Conservation (phyloP, 2,329 filamentous ascomycete species). For the Penicillium sp. region DNA sequence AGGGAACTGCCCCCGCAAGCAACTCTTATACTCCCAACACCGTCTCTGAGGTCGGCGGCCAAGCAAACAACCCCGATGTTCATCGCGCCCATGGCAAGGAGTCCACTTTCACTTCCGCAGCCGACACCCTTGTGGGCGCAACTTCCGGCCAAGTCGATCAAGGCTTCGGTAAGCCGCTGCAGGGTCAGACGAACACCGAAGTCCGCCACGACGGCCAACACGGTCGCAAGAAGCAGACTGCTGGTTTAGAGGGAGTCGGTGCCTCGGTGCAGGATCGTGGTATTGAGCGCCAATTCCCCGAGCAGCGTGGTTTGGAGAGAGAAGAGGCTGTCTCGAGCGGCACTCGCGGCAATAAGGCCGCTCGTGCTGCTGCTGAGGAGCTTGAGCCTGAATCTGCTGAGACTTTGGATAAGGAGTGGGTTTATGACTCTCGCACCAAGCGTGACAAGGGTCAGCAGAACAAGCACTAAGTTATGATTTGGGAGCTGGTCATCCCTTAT, state of each 20-base stretch:
- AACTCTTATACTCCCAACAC: slow-evolving; percentile 52
- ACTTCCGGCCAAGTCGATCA: slow-evolving; percentile 57
- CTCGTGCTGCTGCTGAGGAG: slow-evolving; percentile 29
- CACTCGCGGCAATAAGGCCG: neutral
- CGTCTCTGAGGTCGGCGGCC: slow-evolving; percentile 28
- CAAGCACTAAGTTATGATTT: neutral
- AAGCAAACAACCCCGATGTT: slow-evolving; percentile 43
- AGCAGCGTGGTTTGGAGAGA: slow-evolving; percentile 32
- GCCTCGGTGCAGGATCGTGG: slow-evolving; percentile 23
- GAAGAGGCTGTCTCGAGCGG: slow-evolving; percentile 12
- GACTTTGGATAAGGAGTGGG: slow-evolving; percentile 27
- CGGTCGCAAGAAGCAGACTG: slow-evolving; percentile 43
- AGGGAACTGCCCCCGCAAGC: slow-evolving; percentile 63
- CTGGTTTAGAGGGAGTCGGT: slow-evolving; percentile 49
- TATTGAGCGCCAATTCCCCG: slow-evolving; percentile 24
- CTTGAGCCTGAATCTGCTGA: slow-evolving; percentile 33
- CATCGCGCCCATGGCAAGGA: slow-evolving; percentile 45
- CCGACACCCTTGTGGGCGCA: slow-evolving; percentile 52
- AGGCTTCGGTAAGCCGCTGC: slow-evolving; percentile 54
- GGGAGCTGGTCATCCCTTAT: neutral
- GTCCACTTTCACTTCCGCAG: slow-evolving; percentile 44
- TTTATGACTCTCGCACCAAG: slow-evolving; percentile 30
- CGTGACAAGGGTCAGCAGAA: slow-evolving; percentile 9
- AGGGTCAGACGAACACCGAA: slow-evolving; percentile 52
- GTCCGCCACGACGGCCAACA: slow-evolving; percentile 48